These are phyloP conservation scores for Diversispora epigaea DNA, from an alignment of 192 early-diverging fungal genomes.

Conservation along the genomic window DNA sequence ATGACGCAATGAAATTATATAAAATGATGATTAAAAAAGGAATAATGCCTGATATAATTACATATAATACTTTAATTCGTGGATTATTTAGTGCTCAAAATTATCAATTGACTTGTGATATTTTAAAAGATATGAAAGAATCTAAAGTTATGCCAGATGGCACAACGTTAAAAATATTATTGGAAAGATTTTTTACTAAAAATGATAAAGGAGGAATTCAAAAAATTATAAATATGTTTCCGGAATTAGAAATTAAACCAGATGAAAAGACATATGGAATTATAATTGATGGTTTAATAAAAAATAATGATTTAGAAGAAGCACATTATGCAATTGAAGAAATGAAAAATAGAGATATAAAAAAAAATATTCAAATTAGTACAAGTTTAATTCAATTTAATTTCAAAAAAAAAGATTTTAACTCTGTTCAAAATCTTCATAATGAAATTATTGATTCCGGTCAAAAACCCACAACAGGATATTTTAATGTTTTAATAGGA, in stretches of 20 bases:
- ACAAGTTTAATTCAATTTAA: neutral
- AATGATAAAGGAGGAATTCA: neutral
- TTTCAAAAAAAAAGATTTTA: no score
- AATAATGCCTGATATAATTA: constrained; percentile 11
- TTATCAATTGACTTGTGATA: neutral
- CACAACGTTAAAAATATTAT: neutral
- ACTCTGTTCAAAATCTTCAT: no score
- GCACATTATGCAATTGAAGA: constrained; percentile 12
- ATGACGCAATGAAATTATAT: constrained; percentile 11
- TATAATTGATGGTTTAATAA: constrained; percentile 19
- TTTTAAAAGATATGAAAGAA: constrained; percentile 23
- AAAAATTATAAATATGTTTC: constrained; percentile 9
- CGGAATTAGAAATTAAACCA: neutral
- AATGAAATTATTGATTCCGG: no score
- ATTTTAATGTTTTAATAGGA: no score
- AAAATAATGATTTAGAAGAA: neutral
- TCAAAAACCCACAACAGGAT: no score
- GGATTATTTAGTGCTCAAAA: constrained; percentile 4
- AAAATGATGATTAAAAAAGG: neutral
- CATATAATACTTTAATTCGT: constrained; percentile 23
- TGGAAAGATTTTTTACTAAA: constrained; percentile 5
- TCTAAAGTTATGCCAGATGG: neutral
- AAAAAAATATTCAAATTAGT: neutral
- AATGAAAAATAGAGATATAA: neutral
- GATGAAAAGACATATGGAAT: constrained; percentile 7